Percentiles rank a stretch among this genome's conserved stretches.
These are phyloP conservation scores for Botrytis sinoallii DNA, from an alignment of 2,329 filamentous ascomycete genomes.

Conservation along the genomic window DNA sequence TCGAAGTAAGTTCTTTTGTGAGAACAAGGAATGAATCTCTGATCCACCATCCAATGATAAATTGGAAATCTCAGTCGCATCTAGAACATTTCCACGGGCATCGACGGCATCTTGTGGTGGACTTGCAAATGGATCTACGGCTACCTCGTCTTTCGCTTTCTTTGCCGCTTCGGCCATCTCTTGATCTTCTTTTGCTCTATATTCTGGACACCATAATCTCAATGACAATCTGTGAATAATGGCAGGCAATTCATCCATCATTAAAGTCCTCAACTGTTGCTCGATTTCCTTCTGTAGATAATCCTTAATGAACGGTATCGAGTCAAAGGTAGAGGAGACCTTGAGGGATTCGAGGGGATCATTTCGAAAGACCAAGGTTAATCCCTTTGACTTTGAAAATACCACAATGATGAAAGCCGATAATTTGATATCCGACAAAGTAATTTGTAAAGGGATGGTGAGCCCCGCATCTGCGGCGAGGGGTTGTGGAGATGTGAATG, in stretches of 20 bases:
- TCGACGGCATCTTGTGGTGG: constrained; percentile 81
- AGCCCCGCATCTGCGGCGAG: constrained; percentile 86
- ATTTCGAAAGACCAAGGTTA: constrained; percentile 96
- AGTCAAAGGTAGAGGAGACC: constrained; percentile 98
- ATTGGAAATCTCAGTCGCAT: constrained; percentile 70
- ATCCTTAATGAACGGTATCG: constrained; percentile 95
- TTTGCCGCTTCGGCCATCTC: constrained; percentile 50
- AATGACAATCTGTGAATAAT: constrained; percentile 93
- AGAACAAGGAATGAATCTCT: constrained; percentile 87
- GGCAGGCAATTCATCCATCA: constrained; percentile 96
- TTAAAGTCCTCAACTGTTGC: constrained; percentile 82
- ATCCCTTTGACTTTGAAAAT: constrained; percentile 94
- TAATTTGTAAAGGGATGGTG: constrained; percentile 97
- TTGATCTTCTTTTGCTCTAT: constrained; percentile 63
- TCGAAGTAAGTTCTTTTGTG: constrained; percentile 86
- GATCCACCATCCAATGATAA: constrained; percentile 75
- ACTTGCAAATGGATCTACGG: constrained; percentile 76
- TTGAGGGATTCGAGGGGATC: constrained; percentile 97
- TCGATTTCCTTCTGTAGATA: constrained; percentile 97
- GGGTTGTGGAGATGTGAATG: constrained; percentile 88
- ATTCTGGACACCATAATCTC: constrained; percentile 85
- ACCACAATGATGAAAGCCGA: constrained; percentile 97
- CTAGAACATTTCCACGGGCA: constrained; percentile 71
- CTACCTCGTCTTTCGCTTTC: constrained; percentile 45
- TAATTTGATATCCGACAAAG: constrained; percentile 89